These are phyloP conservation scores for Pleurotus platypus DNA, from an alignment of 768 basidiomycete species.

Conservation along the genomic window DNA sequence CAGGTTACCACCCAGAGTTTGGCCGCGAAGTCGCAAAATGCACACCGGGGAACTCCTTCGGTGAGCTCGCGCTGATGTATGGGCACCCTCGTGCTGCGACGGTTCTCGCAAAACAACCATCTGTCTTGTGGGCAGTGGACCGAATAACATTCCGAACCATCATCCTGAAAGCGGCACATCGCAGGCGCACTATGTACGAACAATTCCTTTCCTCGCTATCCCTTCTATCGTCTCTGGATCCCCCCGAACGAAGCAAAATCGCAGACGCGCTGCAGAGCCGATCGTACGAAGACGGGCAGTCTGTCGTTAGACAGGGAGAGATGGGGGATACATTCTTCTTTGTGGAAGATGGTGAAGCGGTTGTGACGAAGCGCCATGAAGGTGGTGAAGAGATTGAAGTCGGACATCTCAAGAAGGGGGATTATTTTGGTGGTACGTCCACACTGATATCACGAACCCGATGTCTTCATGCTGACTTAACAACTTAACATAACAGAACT, in stretches of 20 bases:
- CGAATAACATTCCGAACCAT: constrained; percentile 98
- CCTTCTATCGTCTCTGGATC: constrained; percentile 80
- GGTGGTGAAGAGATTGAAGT: constrained; percentile 68
- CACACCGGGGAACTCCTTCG: constrained; percentile 83
- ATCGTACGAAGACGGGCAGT: constrained; percentile 78
- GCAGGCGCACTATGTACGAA: constrained; percentile 94
- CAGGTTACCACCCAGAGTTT: constrained; percentile 64
- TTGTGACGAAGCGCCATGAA: constrained; percentile 73
- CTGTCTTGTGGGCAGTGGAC: constrained; percentile 92
- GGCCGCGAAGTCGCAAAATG: constrained; percentile 85
- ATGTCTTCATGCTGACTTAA: neutral
- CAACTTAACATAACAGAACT: constrained; percentile 56
- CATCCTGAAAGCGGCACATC: constrained; percentile 88
- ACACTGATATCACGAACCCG: neutral
- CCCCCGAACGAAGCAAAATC: constrained; percentile 92
- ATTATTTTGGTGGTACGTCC: constrained; percentile 90
- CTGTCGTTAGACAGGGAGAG: constrained; percentile 90
- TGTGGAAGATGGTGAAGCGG: constrained; percentile 90
- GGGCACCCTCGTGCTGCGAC: constrained; percentile 95
- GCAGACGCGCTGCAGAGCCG: constrained; percentile 90
- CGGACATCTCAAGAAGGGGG: constrained; percentile 78
- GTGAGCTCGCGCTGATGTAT: constrained; percentile 98
- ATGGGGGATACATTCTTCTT: constrained; percentile 98
- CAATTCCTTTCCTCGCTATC: constrained; percentile 90
- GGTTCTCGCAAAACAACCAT: constrained; percentile 78